Evolutionary conservation across 192 early-diverging fungal species (phyloP).

Genomic region (Obelidium mucronatum): DNA sequence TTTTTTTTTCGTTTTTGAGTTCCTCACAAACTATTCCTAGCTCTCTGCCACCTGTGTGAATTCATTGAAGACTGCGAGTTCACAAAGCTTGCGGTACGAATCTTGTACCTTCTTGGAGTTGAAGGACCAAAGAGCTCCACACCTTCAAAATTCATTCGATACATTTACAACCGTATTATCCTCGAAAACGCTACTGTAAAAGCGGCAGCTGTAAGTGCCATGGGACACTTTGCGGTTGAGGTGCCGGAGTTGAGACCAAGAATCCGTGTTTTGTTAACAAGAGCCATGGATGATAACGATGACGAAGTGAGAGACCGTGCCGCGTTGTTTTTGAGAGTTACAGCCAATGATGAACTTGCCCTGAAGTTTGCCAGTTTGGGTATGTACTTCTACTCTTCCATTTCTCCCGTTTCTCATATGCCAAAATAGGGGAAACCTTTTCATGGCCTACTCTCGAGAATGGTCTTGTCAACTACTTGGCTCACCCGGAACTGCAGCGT

Average conservation of each 20-base stretch:
- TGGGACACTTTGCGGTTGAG: conserved; percentile 92
- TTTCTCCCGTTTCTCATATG: conserved; percentile 6
- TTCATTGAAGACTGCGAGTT: conserved; percentile 99
- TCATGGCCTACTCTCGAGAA: conserved; percentile 85
- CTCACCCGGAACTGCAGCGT: conserved; percentile 63
- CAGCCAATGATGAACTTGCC: conserved; percentile 68
- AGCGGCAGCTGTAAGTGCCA: conserved; percentile 91
- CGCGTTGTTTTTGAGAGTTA: conserved; percentile 83
- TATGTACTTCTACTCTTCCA: conserved; percentile 47
- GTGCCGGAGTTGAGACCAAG: conserved; percentile 73
- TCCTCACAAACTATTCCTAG: conserved; percentile 43
- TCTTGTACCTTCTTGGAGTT: conserved; percentile 91
- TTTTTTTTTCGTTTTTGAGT: not conserved
- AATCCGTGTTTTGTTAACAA: conserved; percentile 77
- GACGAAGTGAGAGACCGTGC: conserved; percentile 99
- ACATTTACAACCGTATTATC: conserved; percentile 99
- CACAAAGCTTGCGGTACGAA: conserved; percentile 95
- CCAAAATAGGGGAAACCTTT: conserved; percentile 77
- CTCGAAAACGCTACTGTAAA: conserved; percentile 96
- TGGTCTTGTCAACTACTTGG: conserved; percentile 87
- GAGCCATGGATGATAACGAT: conserved; percentile 96
- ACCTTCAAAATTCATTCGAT: conserved; percentile 96
- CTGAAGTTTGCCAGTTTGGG: conserved; percentile 84
- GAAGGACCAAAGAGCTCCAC: conserved; percentile 91
- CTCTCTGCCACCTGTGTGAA: conserved; percentile 95